phyloP scores from a whole-genome alignment of 768 basidiomycete species.

The Calocera cornea region DNA sequence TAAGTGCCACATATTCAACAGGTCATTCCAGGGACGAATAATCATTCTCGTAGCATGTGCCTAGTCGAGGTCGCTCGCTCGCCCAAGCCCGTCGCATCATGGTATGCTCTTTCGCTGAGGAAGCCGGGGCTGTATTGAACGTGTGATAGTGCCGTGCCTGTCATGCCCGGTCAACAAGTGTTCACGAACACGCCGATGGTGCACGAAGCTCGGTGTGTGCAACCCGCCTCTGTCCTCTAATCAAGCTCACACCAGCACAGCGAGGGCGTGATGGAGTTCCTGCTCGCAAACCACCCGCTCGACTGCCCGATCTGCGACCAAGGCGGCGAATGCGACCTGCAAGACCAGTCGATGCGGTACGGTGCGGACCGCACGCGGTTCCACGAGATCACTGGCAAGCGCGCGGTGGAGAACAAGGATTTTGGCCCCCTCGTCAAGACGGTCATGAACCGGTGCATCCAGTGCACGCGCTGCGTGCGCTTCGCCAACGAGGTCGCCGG shows the following conservation, averaged over 20 bases:
- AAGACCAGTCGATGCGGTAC: slow-evolving; percentile 99
- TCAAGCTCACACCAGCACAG: slow-evolving; percentile 27
- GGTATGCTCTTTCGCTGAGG: slow-evolving; percentile 34
- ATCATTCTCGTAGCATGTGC: slow-evolving; percentile 96
- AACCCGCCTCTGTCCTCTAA: not conserved
- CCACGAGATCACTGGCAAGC: slow-evolving; percentile 96
- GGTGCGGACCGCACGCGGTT: slow-evolving; percentile 94
- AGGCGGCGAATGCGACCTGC: slow-evolving; percentile 95
- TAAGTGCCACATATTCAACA: slow-evolving; percentile 33
- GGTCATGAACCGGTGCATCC: slow-evolving; percentile 97
- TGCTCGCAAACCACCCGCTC: slow-evolving; percentile 92
- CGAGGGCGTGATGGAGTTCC: slow-evolving; percentile 98
- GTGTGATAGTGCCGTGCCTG: slow-evolving; percentile 74
- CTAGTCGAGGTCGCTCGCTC: slow-evolving; percentile 93
- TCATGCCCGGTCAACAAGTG: slow-evolving; percentile 85
- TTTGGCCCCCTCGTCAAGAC: slow-evolving; percentile 97
- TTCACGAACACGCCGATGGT: slow-evolving; percentile 87
- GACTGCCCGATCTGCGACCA: slow-evolving; percentile 99
- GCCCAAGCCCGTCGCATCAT: slow-evolving; percentile 89
- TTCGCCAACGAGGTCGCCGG: slow-evolving; percentile 99
- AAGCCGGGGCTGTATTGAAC: slow-evolving; percentile 6
- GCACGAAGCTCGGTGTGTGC: slow-evolving; percentile 60
- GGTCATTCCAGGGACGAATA: no score
- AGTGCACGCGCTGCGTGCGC: slow-evolving; percentile 96
- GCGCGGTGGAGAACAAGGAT: slow-evolving; percentile 96